Conservation (phyloP, 2,329 filamentous ascomycete species). For the Tolypocladium album region DNA sequence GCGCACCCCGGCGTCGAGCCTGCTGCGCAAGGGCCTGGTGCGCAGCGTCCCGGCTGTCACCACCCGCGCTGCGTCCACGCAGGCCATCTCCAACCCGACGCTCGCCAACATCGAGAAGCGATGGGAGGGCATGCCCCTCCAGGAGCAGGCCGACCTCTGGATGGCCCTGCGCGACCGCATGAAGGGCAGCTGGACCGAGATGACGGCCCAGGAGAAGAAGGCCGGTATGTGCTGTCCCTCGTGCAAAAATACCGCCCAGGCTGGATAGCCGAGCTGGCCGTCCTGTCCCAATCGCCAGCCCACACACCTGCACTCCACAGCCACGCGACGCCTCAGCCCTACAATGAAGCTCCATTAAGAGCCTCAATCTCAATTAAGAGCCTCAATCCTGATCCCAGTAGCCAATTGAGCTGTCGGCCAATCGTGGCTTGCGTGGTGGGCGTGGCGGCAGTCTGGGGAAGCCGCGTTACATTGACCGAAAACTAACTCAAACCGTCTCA, state of each 20-base stretch:
- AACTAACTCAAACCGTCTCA: constrained; percentile 28
- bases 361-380: constrained; percentile 2
- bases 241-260: constrained; percentile 22
- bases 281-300: constrained; percentile 4
- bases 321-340: constrained; percentile 9
- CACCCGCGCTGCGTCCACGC: constrained; percentile 53
- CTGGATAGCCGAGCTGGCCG: constrained; percentile 13
- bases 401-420: background rate
- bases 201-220: constrained; percentile 97
- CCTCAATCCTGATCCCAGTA: constrained; percentile 1
- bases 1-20: constrained; percentile 40
- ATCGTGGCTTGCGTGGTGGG: background rate
- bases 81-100: constrained; percentile 96
- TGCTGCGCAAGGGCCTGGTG: constrained; percentile 39
- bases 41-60: constrained; percentile 32
- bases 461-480: constrained; percentile 5
- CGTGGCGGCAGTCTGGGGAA: constrained; percentile 1
- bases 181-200: constrained; percentile 93
- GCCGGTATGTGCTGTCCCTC: constrained; percentile 58
- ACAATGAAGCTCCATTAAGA: constrained; percentile 5
- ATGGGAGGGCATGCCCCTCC: constrained; percentile 95
- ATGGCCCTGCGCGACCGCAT: constrained; percentile 97
- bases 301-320: constrained; percentile 4
- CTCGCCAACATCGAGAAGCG: constrained; percentile 98
- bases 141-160: constrained; percentile 99